A percentile compares a stretch with the other conserved stretches of the same genome.
phyloP scores from a whole-genome alignment of 768 basidiomycete species.

The Hydnomerulius pinastri region DNA sequence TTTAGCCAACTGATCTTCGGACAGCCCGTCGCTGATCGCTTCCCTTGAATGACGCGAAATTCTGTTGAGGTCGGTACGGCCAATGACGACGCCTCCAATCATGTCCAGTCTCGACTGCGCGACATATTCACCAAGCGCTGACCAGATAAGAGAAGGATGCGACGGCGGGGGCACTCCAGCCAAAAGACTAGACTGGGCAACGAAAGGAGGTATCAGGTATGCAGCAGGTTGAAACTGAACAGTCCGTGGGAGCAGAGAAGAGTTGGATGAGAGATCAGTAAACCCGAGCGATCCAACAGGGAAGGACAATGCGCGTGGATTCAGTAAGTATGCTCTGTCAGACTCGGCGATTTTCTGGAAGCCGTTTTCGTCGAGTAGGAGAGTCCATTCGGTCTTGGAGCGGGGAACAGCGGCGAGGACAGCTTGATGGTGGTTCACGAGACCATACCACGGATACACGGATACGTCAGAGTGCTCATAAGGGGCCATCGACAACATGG shows the following conservation, averaged over 20 bases:
- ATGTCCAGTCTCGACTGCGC: constrained; percentile 30
- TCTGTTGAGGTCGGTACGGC: constrained; percentile 6
- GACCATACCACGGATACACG: constrained; percentile 33
- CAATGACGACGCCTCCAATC: constrained; percentile 42
- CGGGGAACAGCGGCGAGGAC: constrained; percentile 40
- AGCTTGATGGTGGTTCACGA: constrained; percentile 23
- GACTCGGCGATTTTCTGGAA: constrained; percentile 35
- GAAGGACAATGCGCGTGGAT: constrained; percentile 36
- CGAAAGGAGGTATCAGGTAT: constrained; percentile 64
- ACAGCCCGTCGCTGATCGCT: not conserved
- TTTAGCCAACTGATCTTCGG: not conserved
- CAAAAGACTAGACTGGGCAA: constrained; percentile 39
- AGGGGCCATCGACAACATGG: constrained; percentile 29
- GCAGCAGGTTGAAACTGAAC: constrained; percentile 39
- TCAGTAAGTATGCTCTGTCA: constrained; percentile 42
- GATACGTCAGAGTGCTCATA: constrained; percentile 44
- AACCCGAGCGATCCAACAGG: constrained; percentile 47
- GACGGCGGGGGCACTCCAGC: constrained; percentile 16
- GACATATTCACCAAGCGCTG: constrained; percentile 22
- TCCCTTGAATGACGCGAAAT: not conserved
- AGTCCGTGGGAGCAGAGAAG: constrained; percentile 35
- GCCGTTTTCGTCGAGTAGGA: constrained; percentile 53
- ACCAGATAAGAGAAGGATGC: constrained; percentile 25
- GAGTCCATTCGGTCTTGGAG: constrained; percentile 48
- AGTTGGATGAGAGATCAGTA: constrained; percentile 21